Evolutionary conservation across 169 alveolate species (phyloP).

Genomic region (Amoebophrya sp.): DNA sequence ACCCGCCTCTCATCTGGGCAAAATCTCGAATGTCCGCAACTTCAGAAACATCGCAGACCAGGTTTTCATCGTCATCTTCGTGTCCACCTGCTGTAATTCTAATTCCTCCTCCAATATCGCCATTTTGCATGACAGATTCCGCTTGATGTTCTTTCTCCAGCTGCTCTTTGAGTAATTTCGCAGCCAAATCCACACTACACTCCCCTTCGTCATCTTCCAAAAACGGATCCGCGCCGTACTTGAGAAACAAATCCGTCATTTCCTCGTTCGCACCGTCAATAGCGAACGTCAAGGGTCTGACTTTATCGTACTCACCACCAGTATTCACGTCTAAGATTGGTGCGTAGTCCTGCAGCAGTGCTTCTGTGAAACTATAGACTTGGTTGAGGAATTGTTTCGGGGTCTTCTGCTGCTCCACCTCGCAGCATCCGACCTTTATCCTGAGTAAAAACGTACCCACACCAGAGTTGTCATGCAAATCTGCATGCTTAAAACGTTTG

Average conservation of each 20-base stretch:
- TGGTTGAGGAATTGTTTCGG: not conserved
- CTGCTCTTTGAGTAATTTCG: not conserved
- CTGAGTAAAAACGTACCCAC: no score
- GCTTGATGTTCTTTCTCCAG: not conserved
- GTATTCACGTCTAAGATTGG: not conserved
- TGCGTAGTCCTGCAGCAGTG: not conserved
- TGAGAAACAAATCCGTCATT: not conserved
- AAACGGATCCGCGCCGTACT: not conserved
- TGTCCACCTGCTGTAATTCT: not conserved
- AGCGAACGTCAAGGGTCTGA: not conserved
- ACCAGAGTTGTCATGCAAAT: no score
- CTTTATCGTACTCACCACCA: not conserved
- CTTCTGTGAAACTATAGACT: not conserved
- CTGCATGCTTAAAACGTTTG: no score
- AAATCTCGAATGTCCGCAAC: not conserved
- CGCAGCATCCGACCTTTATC: not conserved
- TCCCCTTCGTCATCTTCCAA: not conserved
- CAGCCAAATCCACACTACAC: not conserved
- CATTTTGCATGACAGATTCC: not conserved
- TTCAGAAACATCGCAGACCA: not conserved
- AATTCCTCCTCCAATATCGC: not conserved
- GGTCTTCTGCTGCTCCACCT: not conserved
- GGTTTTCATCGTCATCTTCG: not conserved
- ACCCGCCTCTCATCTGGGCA: not conserved
- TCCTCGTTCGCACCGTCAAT: not conserved